phyloP scores from a whole-genome alignment of 768 basidiomycete genomes.

The Boletus barrowsii region DNA sequence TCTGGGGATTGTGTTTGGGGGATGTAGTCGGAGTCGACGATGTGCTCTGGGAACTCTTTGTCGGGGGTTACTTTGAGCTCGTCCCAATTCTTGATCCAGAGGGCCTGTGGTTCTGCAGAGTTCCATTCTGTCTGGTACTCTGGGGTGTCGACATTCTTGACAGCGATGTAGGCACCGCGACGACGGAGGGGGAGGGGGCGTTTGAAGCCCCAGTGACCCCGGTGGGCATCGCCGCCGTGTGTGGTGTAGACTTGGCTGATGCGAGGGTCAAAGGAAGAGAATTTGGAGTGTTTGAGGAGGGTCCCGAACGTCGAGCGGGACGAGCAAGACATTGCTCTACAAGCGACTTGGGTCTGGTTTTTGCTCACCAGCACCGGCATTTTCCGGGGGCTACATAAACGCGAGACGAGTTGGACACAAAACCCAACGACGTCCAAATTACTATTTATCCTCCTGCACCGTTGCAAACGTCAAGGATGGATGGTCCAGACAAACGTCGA shows the following conservation, averaged over 20 bases:
- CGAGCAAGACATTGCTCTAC: constrained; percentile 10
- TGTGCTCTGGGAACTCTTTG: constrained; percentile 16
- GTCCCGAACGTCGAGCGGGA: constrained; percentile 70
- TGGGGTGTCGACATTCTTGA: constrained; percentile 65
- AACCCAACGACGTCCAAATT: constrained; percentile 76
- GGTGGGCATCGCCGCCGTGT: constrained; percentile 62
- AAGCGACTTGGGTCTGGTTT: neutral
- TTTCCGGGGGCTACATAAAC: constrained; percentile 33
- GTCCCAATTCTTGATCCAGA: constrained; percentile 64
- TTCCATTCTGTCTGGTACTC: constrained; percentile 80
- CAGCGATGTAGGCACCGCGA: constrained; percentile 60
- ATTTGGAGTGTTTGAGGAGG: constrained; percentile 78
- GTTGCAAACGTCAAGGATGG: constrained; percentile 48
- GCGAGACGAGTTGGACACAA: neutral
- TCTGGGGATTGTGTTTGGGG: constrained; percentile 15
- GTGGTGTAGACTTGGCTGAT: constrained; percentile 80
- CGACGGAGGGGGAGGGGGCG: constrained; percentile 70
- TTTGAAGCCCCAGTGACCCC: constrained; percentile 86
- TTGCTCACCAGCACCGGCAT: constrained; percentile 16
- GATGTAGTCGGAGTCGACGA: constrained; percentile 27
- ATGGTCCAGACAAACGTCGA: constrained; percentile 90
- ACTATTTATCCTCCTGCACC: constrained; percentile 58
- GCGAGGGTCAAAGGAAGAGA: constrained; percentile 71
- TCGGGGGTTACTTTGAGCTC: constrained; percentile 41
- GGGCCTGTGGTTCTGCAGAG: constrained; percentile 60